Base-by-base conservation (phyloP, 345 rosid species). In the Gossypium stocksii region DNA sequence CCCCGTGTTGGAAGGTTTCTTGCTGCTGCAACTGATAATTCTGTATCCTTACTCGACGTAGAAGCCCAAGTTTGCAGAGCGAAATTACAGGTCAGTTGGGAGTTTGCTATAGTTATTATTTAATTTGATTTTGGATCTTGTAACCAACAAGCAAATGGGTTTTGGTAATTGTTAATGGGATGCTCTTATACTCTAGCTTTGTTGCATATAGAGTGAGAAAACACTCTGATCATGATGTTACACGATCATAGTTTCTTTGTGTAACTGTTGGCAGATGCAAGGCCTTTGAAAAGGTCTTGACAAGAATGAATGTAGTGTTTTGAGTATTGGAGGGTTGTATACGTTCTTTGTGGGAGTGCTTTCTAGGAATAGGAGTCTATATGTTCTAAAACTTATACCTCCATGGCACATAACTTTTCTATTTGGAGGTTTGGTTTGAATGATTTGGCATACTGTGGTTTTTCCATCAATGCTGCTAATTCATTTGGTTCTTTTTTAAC, bases 1-100 rank as follows among this genome's bases (percentile, higher is more conserved):
- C 91, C 95, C 34, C 82, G 57, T 65, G 58, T 45, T 73, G 95
- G 93, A 71, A 80, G 83, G 86, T 74, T 83, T 73, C 88, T 90
- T 75, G 95, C 93, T 46, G 86, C 89, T 79, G 87, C 88, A 7
- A 80, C 81, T 41, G 88, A 87, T 53, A 88, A 83, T 77, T 64
- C 41, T 75, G 81, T 88, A 38, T 87, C 90, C 46, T 74, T 88
- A 66, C 75, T 86, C 53, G 95, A 90, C 25, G 93, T 87, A 38
- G 95, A 90, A 70, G 77, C 85, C 63, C 88, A 82, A 82, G 82
- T 54, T 70, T 83, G 85, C 80, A 75, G 83, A 73, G 71, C 48
- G 44, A 85, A 86, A 78, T 85, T 88, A 79, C 93, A 86, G 89
- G 95, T 89, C 67, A 15, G 80, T 76, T 60, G 10, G 9, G 59